These are phyloP conservation scores for Phytophthora kernoviae DNA, from an alignment of 352 stramenopile genomes.

Conservation along the genomic window DNA sequence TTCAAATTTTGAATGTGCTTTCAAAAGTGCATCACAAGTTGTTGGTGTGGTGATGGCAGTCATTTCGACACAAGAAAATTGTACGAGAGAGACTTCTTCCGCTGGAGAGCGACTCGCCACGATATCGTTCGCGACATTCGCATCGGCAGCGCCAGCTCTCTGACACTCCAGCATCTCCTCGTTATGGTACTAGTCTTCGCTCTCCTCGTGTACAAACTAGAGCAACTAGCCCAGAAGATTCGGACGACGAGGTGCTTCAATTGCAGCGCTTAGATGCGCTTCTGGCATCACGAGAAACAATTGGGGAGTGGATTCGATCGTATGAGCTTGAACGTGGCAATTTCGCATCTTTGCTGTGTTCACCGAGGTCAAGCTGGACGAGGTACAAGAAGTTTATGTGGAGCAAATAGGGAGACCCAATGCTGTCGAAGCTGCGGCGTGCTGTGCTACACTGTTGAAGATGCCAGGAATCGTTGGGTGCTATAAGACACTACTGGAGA, in stretches of 20 bases:
- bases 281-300: conserved; percentile 44
- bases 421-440: conserved; percentile 72
- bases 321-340: conserved; percentile 71
- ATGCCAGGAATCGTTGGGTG: conserved; percentile 81
- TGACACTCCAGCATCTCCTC: conserved; percentile 15
- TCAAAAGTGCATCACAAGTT: conserved; percentile 1
- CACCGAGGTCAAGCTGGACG: conserved; percentile 77
- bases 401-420: conserved; percentile 57
- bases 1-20: neutral
- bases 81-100: conserved; percentile 50
- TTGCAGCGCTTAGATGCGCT: conserved; percentile 49
- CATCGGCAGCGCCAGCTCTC: conserved; percentile 29
- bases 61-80: conserved; percentile 59
- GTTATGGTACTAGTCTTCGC: conserved; percentile 6
- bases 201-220: conserved; percentile 10
- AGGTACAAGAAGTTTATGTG: conserved; percentile 68
- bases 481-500: conserved; percentile 70
- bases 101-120: conserved; percentile 31
- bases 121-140: conserved; percentile 8
- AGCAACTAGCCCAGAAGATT: conserved; percentile 13
- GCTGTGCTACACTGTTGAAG: conserved; percentile 77
- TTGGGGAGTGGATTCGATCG: conserved; percentile 67
- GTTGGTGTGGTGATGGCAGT: conserved; percentile 22
- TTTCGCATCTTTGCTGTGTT: conserved; percentile 79
- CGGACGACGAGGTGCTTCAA: conserved; percentile 39